Evolutionary conservation across 257 asterid genomes (phyloP).

Genomic region (Phtheirospermum japonicum): DNA sequence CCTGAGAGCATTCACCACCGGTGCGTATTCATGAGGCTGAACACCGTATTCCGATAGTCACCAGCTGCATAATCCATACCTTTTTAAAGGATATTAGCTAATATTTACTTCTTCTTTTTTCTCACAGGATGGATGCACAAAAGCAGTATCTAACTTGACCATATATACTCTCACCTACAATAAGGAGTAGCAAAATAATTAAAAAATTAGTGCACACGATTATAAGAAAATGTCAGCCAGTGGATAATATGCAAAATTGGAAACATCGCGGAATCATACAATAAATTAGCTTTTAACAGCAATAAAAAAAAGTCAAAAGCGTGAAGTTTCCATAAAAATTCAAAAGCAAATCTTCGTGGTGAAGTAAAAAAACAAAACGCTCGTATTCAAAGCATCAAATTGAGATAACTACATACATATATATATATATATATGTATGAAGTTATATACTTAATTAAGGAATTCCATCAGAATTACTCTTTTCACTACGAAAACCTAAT

Average conservation of each 20-base stretch:
- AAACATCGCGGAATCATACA: conserved; percentile 5
- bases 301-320: conserved; percentile 6
- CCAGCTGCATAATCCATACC: conserved; percentile 41
- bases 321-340: neutral
- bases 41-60: no score
- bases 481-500: conserved; percentile 18
- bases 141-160: conserved; percentile 7
- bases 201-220: neutral
- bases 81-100: conserved; percentile 30
- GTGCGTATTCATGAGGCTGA: no score
- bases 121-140: conserved; percentile 25
- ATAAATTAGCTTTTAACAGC: neutral
- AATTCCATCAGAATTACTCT: neutral
- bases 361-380: neutral
- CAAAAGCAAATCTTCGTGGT: neutral
- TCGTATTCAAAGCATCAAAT: neutral
- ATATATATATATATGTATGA: neutral
- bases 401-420: neutral
- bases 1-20: no score
- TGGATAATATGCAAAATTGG: neutral
- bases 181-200: no score
- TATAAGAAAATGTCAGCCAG: neutral
- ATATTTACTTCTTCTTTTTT: conserved; percentile 18
- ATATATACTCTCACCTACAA: conserved; percentile 10
- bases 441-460: neutral